Evolutionary conservation across 306 rosid genomes (phyloP).

Genomic region (Fragaria iinumae): DNA sequence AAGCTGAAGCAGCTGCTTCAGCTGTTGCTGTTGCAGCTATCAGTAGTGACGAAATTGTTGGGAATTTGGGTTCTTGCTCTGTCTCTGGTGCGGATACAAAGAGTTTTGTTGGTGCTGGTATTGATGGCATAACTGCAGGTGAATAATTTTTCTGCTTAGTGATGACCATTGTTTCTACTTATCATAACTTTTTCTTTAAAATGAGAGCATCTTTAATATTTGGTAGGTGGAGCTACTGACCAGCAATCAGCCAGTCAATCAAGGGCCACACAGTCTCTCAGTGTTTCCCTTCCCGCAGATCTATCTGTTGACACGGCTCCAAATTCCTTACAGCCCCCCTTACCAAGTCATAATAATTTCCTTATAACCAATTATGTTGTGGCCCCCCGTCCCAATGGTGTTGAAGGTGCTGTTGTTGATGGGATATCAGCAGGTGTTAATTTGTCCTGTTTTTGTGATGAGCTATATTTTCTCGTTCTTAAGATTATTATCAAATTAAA

Average conservation of each 20-base stretch:
- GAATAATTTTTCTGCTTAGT: conserved; percentile 1
- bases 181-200: background rate
- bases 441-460: background rate
- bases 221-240: conserved; percentile 58
- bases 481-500: background rate
- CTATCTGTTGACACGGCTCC: conserved; percentile 82
- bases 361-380: conserved; percentile 17
- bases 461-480: background rate
- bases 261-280: conserved; percentile 67
- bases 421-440: conserved; percentile 56
- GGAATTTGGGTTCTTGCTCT: conserved; percentile 59
- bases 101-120: conserved; percentile 49
- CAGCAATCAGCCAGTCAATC: conserved; percentile 62
- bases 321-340: conserved; percentile 68
- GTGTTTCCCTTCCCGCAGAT: conserved; percentile 87
- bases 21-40: conserved; percentile 98
- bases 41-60: conserved; percentile 75
- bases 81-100: conserved; percentile 59
- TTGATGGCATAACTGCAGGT: conserved; percentile 66
- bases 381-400: conserved; percentile 31
- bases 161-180: background rate
- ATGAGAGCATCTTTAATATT: conserved; percentile 13
- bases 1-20: conserved; percentile 97
- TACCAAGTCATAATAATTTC: conserved; percentile 41
- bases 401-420: conserved; percentile 51